Evolutionary conservation across 2,329 filamentous ascomycete species (phyloP).

Genomic region (Metarhizium guizhouense): DNA sequence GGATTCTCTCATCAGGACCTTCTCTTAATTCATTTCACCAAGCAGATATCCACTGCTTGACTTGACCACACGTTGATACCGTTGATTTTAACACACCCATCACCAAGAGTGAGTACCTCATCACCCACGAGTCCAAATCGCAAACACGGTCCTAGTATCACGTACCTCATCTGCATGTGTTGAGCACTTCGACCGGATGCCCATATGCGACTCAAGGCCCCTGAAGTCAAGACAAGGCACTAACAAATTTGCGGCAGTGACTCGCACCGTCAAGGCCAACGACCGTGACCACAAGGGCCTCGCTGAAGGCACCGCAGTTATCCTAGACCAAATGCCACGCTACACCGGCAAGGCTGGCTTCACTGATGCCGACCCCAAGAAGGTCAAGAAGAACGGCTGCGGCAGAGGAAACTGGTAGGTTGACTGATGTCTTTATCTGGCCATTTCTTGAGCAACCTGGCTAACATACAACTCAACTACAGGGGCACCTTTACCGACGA

Average conservation of each 20-base stretch:
- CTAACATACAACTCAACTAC: neutral
- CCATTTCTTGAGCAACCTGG: neutral
- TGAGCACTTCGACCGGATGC: neutral
- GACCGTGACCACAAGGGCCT: constrained; percentile 81
- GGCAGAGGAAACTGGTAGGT: constrained; percentile 91
- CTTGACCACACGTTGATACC: neutral
- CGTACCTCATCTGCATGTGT: neutral
- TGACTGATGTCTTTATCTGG: neutral
- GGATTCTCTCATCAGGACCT: neutral
- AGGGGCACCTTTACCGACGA: constrained; percentile 85
- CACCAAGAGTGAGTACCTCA: neutral
- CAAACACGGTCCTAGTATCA: neutral
- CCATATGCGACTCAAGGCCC: neutral
- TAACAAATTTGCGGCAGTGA: constrained; percentile 53
- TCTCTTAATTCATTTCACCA: neutral
- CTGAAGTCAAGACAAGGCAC: neutral
- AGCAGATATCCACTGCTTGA: neutral
- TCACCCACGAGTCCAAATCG: too few species aligned
- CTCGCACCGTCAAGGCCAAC: constrained; percentile 92
- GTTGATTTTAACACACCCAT: neutral
- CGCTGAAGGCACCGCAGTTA: constrained; percentile 61
- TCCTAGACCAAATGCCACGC: constrained; percentile 71
- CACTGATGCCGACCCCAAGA: constrained; percentile 74
- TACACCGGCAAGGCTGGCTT: constrained; percentile 89
- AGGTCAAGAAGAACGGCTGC: constrained; percentile 92